These are phyloP conservation scores for Cutaneotrichosporon sp. DNA, from an alignment of 1,284 basidiomycete genomes.

Conservation along the genomic window DNA sequence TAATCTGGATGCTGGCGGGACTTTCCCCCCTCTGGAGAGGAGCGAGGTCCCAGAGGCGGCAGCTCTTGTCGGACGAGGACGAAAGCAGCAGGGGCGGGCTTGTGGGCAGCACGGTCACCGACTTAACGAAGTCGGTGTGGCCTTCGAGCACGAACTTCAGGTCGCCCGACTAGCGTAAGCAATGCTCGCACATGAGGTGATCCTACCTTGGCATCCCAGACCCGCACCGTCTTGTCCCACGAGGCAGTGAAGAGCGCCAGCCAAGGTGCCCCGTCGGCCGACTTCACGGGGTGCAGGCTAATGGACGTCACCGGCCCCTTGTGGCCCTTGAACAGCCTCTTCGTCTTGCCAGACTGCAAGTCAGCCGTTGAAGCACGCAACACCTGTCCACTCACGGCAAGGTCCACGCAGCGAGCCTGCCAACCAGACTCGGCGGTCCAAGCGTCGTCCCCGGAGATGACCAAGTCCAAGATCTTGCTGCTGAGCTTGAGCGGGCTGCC, in stretches of 20 bases:
- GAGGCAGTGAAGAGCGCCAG: conserved; percentile 71
- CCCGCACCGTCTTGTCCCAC: conserved; percentile 86
- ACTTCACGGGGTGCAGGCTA: conserved; percentile 58
- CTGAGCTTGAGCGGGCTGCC: conserved; percentile 74
- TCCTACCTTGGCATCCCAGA: conserved; percentile 75
- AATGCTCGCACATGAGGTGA: conserved; percentile 1
- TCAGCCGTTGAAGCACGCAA: conserved; percentile 2
- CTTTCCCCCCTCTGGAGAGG: conserved; percentile 54
- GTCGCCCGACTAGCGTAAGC: conserved; percentile 62
- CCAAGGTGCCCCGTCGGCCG: conserved; percentile 17
- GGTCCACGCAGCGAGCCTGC: conserved; percentile 68
- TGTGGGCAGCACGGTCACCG: conserved; percentile 67
- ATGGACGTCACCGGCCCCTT: conserved; percentile 81
- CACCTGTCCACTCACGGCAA: conserved; percentile 62
- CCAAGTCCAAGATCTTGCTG: conserved; percentile 72
- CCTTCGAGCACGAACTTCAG: conserved; percentile 70
- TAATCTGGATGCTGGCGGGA: conserved; percentile 62
- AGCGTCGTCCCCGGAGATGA: conserved; percentile 64
- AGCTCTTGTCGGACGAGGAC: conserved; percentile 84
- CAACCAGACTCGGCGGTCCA: conserved; percentile 87
- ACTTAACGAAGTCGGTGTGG: conserved; percentile 86
- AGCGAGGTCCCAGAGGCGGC: conserved; percentile 75
- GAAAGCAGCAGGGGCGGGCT: conserved; percentile 67
- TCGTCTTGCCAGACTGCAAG: conserved; percentile 71
- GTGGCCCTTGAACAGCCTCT: conserved; percentile 76